These are phyloP conservation scores for Fusarium redolens DNA, from an alignment of 2,329 filamentous ascomycete species.

Conservation along the genomic window DNA sequence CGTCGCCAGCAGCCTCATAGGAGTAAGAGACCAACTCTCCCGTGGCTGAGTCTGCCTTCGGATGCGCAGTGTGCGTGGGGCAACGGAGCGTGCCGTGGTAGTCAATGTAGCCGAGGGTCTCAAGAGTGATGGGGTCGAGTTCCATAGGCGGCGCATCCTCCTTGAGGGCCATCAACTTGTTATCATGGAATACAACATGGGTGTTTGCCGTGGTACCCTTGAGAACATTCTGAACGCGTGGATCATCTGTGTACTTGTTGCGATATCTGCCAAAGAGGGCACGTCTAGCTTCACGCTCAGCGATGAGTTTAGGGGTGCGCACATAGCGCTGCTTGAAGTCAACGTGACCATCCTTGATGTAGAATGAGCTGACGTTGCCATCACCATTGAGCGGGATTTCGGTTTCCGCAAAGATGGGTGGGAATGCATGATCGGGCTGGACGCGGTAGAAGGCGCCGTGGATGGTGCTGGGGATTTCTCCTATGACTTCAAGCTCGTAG, in stretches of 20 bases:
- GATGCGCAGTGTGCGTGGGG: slow-evolving; percentile 10
- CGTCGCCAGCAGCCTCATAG: not conserved
- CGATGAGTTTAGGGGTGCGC: slow-evolving; percentile 13
- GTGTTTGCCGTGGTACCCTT: not conserved
- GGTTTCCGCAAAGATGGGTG: slow-evolving; percentile 13
- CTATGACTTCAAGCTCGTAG: slow-evolving; percentile 16
- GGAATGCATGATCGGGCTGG: slow-evolving; percentile 13
- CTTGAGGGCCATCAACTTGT: not conserved
- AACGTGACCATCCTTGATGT: slow-evolving; percentile 13
- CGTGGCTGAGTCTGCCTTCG: slow-evolving; percentile 8
- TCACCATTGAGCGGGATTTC: slow-evolving; percentile 17
- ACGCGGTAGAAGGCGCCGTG: slow-evolving; percentile 17
- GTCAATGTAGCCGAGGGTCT: slow-evolving; percentile 11
- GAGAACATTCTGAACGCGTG: not conserved
- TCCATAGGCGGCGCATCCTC: not conserved
- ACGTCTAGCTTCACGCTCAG: slow-evolving; percentile 10
- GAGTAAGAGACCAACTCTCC: slow-evolving; percentile 12
- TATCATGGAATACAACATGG: not conserved
- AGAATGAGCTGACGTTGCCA: slow-evolving; percentile 12
- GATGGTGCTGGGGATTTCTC: slow-evolving; percentile 9
- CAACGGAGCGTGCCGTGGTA: slow-evolving; percentile 1
- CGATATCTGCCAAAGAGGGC: slow-evolving; percentile 18
- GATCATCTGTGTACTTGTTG: slow-evolving; percentile 1
- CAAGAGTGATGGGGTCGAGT: slow-evolving; percentile 12
- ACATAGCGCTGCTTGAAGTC: slow-evolving; percentile 24